Percentiles rank a stretch among this genome's conserved stretches.
Evolutionary conservation across 1,284 basidiomycete species (phyloP).

Genomic region (Heterobasidion occidentale): DNA sequence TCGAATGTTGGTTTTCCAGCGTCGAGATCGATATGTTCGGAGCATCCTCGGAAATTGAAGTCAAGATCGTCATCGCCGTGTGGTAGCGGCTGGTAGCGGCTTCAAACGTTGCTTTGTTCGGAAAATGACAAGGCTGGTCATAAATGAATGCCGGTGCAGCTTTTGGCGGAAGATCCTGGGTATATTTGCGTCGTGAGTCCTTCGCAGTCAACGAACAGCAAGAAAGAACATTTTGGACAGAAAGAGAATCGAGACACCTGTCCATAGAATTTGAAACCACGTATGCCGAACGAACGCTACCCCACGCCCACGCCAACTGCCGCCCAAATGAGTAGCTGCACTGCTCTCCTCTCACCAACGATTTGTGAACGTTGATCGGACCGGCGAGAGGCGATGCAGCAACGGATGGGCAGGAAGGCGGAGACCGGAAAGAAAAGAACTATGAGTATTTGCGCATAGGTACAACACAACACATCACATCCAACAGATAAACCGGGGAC

Average conservation of each 20-base stretch:
- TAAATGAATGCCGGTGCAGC: too few relatives aligned
- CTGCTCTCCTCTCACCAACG: not conserved
- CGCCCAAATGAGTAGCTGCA: not conserved
- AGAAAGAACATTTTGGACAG: too few relatives aligned
- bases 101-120: too few relatives aligned
- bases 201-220: too few relatives aligned
- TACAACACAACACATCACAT: slow-evolving; percentile 1
- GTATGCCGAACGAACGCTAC: not conserved
- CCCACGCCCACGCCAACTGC: not conserved
- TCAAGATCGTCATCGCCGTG: too few relatives aligned
- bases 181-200: too few relatives aligned
- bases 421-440: slow-evolving; percentile 19
- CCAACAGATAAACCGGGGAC: not conserved
- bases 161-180: too few relatives aligned
- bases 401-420: not conserved
- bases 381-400: not conserved
- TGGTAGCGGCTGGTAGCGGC: too few relatives aligned
- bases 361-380: not conserved
- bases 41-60: too few relatives aligned
- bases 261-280: not conserved
- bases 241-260: not conserved
- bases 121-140: too few relatives aligned
- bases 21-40: too few relatives aligned
- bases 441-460: slow-evolving; percentile 12
- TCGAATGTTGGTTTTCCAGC: too few relatives aligned